Base-by-base conservation (phyloP, 441 rosid genomes). In the Pelargonium citronellum region DNA sequence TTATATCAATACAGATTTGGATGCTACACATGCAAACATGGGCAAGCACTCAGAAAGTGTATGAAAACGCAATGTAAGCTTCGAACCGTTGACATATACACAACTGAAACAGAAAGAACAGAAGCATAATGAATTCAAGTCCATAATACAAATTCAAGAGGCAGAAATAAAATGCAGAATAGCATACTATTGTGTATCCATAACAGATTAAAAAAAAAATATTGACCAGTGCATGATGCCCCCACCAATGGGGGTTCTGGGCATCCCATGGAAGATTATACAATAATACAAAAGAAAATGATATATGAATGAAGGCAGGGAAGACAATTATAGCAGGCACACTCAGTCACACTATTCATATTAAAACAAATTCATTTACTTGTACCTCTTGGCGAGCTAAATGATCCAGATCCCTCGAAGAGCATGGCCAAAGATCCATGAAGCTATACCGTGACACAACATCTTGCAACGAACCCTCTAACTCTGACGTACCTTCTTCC, bases 401-500 rank as follows among this genome's bases (percentile, higher is more conserved):
- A 79, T 87, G 89, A 80, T 94, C 96, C 80, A 94, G 84, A 74
- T 94, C 99, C 75, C 75, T 85, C 41, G 94, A 83, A 77, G 90
- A 83, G 83, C 97, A 89, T 5, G 99, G 99, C 95, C 90, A 90
- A 44, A 94, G 92, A 85, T 89, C 99, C 99, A 90, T 94, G 86
- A 83, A 94, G 78, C 92, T 84, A 78, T 94, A 90, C 27, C 97
- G 90, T 62, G 96, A 86, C 43, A 84, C 90, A 65, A 89, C 87
- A 77, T 91, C 97, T 73, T 87, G 89, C 77, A 94, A 81, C 47
- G 96, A 87, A 78, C 79, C 80, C 69, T 90, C 96, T 62, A 82
- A 74, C 19, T 81, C 80, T 68, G 88, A 78, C 44, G 79, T 76
- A 69, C 86, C 96, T 73, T 90, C 97, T 79, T 90, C 95, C 66